A percentile compares a stretch with the other conserved stretches of the same genome.
phyloP scores from a whole-genome alignment of 106 monocot species.

The Triglochin maritima region DNA sequence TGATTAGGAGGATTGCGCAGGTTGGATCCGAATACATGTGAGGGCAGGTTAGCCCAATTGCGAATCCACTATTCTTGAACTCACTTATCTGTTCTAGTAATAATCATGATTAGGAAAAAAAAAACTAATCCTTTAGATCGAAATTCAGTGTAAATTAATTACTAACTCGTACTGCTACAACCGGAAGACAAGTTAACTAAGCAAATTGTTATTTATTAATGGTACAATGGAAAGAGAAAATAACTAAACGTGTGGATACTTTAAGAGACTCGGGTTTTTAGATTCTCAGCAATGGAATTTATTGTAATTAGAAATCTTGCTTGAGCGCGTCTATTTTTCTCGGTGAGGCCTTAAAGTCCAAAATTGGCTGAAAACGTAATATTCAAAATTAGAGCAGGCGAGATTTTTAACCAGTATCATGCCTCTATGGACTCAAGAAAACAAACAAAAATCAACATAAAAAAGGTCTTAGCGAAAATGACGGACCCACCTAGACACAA shows the following conservation, averaged over 20 bases:
- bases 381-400: too few species aligned
- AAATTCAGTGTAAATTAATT: not conserved
- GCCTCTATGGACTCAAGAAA: too few species aligned
- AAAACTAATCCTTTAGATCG: not conserved
- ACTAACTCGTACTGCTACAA: too few species aligned
- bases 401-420: too few species aligned
- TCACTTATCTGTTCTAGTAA: slow-evolving; percentile 40
- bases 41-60: slow-evolving; percentile 69
- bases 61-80: slow-evolving; percentile 47
- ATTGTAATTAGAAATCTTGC: too few species aligned
- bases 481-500: too few species aligned
- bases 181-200: not conserved
- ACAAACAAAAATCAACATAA: too few species aligned
- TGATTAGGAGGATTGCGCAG: slow-evolving; percentile 43
- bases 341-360: too few species aligned
- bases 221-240: not conserved
- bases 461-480: too few species aligned
- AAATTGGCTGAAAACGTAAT: too few species aligned
- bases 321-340: too few species aligned
- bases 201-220: not conserved
- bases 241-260: not conserved
- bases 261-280: not conserved
- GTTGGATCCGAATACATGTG: slow-evolving; percentile 77
- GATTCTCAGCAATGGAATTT: too few species aligned
- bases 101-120: not conserved